Percentiles rank a stretch among this genome's conserved stretches.
Evolutionary conservation across 805 yeast species (phyloP).

Genomic region (Nakazawaea ishiwadae): DNA sequence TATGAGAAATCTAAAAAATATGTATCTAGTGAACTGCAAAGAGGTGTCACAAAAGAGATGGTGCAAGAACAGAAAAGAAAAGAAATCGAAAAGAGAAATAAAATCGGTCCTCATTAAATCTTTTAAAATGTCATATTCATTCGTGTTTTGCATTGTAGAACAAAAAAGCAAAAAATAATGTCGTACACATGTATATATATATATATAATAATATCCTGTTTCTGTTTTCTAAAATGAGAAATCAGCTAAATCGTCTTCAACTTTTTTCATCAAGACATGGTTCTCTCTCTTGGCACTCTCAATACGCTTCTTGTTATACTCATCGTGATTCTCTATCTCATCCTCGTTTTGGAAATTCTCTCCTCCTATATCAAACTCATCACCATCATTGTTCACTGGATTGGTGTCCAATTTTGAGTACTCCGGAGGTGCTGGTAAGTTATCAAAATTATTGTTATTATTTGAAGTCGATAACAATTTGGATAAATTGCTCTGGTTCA

Average conservation of each 20-base stretch:
- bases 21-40: conserved; percentile 18
- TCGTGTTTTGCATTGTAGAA: too few species aligned
- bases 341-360: conserved; percentile 4
- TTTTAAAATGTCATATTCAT: not conserved
- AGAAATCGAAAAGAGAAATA: conserved; percentile 14
- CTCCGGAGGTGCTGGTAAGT: conserved; percentile 6
- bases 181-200: not conserved
- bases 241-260: conserved; percentile 8
- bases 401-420: not conserved
- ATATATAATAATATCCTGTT: not conserved
- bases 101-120: conserved; percentile 17
- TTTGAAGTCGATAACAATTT: not conserved
- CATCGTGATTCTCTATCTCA: not conserved
- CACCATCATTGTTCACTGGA: not conserved
- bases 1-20: conserved; percentile 21
- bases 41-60: conserved; percentile 19
- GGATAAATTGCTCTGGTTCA: conserved; percentile 7
- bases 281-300: conserved; percentile 1
- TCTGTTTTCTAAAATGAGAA: conserved; percentile 5
- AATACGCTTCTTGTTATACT: conserved; percentile 6
- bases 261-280: conserved; percentile 1
- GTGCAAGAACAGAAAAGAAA: conserved; percentile 20
- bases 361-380: conserved; percentile 4
- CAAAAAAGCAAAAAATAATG: too few species aligned
- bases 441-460: too few species aligned